phyloP scores from a whole-genome alignment of 805 yeast genomes.

The Henningerozyma blattae region DNA sequence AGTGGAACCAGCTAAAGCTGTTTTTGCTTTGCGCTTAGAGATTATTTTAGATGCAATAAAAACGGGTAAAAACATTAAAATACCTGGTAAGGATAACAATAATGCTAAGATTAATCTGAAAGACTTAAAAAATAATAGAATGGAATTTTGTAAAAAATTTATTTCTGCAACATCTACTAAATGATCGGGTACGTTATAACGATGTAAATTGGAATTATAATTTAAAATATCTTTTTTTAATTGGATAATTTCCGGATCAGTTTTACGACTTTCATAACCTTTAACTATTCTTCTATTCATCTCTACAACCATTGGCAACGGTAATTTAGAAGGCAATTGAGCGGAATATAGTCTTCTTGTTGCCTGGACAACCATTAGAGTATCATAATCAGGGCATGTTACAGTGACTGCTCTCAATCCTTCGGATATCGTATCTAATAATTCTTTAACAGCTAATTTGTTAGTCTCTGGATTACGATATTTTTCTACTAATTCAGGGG shows the following conservation, averaged over 20 bases:
- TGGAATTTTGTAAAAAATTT: slow-evolving; percentile 36
- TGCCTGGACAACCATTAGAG: slow-evolving; percentile 79
- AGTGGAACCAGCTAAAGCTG: slow-evolving; percentile 74
- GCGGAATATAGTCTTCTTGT: slow-evolving; percentile 81
- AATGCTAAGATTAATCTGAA: slow-evolving; percentile 44
- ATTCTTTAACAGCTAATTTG: slow-evolving; percentile 58
- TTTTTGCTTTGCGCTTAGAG: slow-evolving; percentile 57
- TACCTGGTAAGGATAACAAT: slow-evolving; percentile 76
- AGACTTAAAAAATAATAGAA: slow-evolving; percentile 46
- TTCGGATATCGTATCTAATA: slow-evolving; percentile 57
- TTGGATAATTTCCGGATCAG: slow-evolving; percentile 53
- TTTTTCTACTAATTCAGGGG: slow-evolving; percentile 45
- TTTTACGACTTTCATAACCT: slow-evolving; percentile 66
- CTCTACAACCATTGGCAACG: slow-evolving; percentile 76
- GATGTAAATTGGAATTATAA: slow-evolving; percentile 64
- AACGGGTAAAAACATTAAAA: slow-evolving; percentile 76
- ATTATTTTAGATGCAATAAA: slow-evolving; percentile 66
- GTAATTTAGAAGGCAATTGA: slow-evolving; percentile 56
- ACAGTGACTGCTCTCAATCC: slow-evolving; percentile 80
- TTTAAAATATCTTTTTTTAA: slow-evolving; percentile 51
- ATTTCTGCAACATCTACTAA: slow-evolving; percentile 41
- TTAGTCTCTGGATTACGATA: slow-evolving; percentile 55
- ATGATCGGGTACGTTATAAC: slow-evolving; percentile 46
- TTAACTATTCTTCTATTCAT: slow-evolving; percentile 77
- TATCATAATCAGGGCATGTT: slow-evolving; percentile 79